A percentile compares a stretch with the other conserved stretches of the same genome.
phyloP scores from a whole-genome alignment of 2,329 filamentous ascomycete genomes.

The Calcarisporium arbuscula region DNA sequence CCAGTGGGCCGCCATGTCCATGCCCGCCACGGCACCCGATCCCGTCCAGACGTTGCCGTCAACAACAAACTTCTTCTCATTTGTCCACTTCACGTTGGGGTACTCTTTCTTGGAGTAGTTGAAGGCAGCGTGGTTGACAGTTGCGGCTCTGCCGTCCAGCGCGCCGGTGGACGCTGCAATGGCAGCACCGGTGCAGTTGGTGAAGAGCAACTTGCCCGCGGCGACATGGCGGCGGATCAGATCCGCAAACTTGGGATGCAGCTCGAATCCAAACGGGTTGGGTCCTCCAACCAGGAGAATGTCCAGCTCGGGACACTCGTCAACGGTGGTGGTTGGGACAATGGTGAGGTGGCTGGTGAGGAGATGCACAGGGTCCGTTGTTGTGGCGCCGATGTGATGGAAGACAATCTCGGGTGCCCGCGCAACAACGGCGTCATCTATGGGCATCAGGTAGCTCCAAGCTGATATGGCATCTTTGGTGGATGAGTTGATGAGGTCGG shows the following conservation, averaged over 20 bases:
- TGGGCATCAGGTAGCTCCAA: conserved; percentile 8
- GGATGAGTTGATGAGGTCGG: conserved; percentile 22
- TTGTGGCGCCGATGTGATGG: conserved; percentile 27
- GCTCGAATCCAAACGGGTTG: conserved; percentile 16
- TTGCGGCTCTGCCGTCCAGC: conserved; percentile 36
- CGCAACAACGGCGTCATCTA: conserved; percentile 14
- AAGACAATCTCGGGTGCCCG: conserved; percentile 23
- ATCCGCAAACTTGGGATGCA: conserved; percentile 21
- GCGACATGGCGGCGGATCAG: conserved; percentile 28
- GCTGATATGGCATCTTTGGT: conserved; percentile 13
- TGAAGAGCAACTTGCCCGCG: conserved; percentile 27
- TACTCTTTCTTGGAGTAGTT: conserved; percentile 21
- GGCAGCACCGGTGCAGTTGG: conserved; percentile 30
- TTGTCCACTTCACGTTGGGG: conserved; percentile 37
- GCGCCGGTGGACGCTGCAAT: conserved; percentile 26
- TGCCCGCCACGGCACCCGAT: conserved; percentile 37
- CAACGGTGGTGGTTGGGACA: conserved; percentile 22
- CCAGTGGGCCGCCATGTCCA: conserved; percentile 37
- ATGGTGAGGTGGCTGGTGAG: conserved; percentile 12
- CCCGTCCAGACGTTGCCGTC: conserved; percentile 42
- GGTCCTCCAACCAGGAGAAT: conserved; percentile 29
- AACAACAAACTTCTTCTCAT: conserved; percentile 35
- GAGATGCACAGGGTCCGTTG: conserved; percentile 18
- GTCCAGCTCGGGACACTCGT: conserved; percentile 29
- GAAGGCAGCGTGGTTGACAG: conserved; percentile 31